phyloP scores from a whole-genome alignment of 2,329 filamentous ascomycete genomes.

The Fusarium sp. region DNA sequence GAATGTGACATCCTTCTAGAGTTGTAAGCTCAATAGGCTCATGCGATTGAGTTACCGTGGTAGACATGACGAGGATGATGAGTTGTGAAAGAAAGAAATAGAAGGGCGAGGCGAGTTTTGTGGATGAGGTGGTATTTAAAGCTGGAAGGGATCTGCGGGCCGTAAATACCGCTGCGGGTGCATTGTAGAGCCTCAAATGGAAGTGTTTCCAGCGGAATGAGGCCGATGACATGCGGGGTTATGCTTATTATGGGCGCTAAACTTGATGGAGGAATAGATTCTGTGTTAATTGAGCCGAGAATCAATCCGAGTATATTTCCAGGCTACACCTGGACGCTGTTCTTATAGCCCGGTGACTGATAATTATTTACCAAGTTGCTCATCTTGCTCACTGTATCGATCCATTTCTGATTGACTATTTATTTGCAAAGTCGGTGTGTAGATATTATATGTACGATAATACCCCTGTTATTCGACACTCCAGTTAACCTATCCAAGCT shows the following conservation, averaged over 20 bases:
- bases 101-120: not conserved
- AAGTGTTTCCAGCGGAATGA: not conserved
- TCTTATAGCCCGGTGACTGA: too few relatives aligned
- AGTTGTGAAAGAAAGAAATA: too few relatives aligned
- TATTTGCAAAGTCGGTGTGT: too few relatives aligned
- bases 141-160: not conserved
- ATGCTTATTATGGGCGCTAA: not conserved
- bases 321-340: too few relatives aligned
- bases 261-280: not conserved
- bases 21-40: constrained; percentile 24
- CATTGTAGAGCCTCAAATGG: not conserved
- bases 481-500: too few relatives aligned
- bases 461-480: too few relatives aligned
- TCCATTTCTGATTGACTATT: too few relatives aligned
- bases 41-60: constrained; percentile 7
- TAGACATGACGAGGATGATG: constrained; percentile 14
- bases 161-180: not conserved
- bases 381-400: too few relatives aligned
- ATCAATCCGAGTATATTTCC: not conserved
- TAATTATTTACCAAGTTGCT: too few relatives aligned
- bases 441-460: too few relatives aligned
- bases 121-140: not conserved
- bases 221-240: not conserved
- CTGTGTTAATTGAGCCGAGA: not conserved
- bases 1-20: not conserved